Evolutionary conservation across 176 grass and related monocot species (phyloP).

Genomic region (Eleusine indica): DNA sequence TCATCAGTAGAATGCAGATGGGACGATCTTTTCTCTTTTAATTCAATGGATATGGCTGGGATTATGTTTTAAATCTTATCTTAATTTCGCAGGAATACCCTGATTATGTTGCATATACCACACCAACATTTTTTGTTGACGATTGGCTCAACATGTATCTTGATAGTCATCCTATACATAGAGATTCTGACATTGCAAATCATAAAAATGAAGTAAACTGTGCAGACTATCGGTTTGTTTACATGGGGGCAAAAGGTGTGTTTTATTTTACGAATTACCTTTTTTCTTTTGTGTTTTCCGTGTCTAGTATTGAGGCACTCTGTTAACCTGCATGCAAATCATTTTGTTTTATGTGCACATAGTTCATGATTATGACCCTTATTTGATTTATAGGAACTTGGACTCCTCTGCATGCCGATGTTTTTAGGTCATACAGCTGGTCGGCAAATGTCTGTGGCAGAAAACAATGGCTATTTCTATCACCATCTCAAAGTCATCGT

Average conservation of each 20-base stretch:
- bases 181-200: slow-evolving; percentile 77
- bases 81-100: slow-evolving; percentile 79
- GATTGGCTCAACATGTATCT: slow-evolving; percentile 98
- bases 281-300: slow-evolving; percentile 17
- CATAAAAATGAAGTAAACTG: slow-evolving; percentile 94
- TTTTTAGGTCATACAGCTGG: slow-evolving; percentile 97
- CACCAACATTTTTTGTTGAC: slow-evolving; percentile 75
- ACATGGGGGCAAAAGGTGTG: slow-evolving; percentile 91
- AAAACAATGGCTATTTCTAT: slow-evolving; percentile 86
- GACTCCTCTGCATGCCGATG: slow-evolving; percentile 97
- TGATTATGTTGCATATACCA: slow-evolving; percentile 82
- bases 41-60: slow-evolving; percentile 21
- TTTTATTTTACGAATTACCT: background rate
- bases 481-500: slow-evolving; percentile 74
- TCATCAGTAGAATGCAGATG: slow-evolving; percentile 22
- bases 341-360: slow-evolving; percentile 16
- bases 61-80: slow-evolving; percentile 33
- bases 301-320: slow-evolving; percentile 14
- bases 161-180: slow-evolving; percentile 85
- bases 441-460: slow-evolving; percentile 94
- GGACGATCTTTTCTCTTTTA: slow-evolving; percentile 8
- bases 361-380: slow-evolving; percentile 15
- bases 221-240: slow-evolving; percentile 98
- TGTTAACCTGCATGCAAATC: slow-evolving; percentile 10
- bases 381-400: slow-evolving; percentile 71